Percentiles rank a stretch among this genome's conserved stretches.
Evolutionary conservation across 2,329 filamentous ascomycete genomes (phyloP).

Genomic region (Pseudocercospora eumusae): DNA sequence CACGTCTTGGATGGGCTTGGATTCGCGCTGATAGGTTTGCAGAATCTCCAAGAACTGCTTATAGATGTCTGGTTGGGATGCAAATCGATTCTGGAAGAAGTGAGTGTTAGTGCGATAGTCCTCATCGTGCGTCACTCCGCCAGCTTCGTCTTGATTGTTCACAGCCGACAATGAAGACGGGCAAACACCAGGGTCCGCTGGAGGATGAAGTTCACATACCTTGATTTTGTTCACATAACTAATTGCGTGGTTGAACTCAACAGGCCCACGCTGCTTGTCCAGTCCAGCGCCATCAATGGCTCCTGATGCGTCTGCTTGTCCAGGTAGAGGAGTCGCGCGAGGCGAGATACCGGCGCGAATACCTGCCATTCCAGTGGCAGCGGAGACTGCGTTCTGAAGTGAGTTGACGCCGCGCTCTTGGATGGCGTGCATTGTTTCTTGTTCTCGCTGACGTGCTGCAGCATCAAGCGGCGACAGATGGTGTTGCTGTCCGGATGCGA

Average conservation of each 20-base stretch:
- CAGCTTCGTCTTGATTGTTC: background rate
- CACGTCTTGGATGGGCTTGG: conserved; percentile 97
- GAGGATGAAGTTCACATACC: conserved; percentile 57
- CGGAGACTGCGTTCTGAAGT: conserved; percentile 64
- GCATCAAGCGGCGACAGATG: conserved; percentile 36
- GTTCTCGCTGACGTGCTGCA: conserved; percentile 35
- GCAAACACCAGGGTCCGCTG: conserved; percentile 6
- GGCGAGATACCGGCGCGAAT: conserved; percentile 54
- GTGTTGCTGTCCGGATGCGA: conserved; percentile 36
- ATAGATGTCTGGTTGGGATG: conserved; percentile 95
- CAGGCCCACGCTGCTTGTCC: conserved; percentile 80
- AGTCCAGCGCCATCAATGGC: conserved; percentile 53
- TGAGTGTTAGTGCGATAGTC: conserved; percentile 10
- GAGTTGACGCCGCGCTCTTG: conserved; percentile 67
- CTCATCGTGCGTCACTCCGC: background rate
- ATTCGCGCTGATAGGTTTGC: conserved; percentile 96
- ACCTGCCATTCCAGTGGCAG: conserved; percentile 53
- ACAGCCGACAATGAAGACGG: conserved; percentile 4
- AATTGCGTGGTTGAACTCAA: conserved; percentile 98
- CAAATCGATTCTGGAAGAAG: conserved; percentile 78
- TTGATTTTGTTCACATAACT: conserved; percentile 99
- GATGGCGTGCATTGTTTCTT: conserved; percentile 55
- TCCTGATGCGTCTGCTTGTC: conserved; percentile 58
- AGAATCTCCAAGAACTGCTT: conserved; percentile 98
- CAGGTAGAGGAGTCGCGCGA: conserved; percentile 53